Conservation (phyloP, 371 early-diverging fungal genomes). For the Apophysomyces elegans region DNA sequence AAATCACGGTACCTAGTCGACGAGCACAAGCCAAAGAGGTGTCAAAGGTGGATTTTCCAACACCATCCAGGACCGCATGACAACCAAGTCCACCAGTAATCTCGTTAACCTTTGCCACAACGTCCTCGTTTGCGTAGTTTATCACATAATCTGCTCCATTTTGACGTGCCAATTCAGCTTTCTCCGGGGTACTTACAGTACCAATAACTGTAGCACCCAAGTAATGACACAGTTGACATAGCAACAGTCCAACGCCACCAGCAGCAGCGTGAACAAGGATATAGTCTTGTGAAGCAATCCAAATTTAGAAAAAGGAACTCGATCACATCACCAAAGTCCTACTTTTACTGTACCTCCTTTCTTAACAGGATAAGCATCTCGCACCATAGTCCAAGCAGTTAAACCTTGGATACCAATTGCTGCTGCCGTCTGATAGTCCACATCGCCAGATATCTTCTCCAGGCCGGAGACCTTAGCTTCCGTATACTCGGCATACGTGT, state of each 20-base stretch:
- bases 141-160: constrained; percentile 84
- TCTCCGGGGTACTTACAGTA: constrained; percentile 83
- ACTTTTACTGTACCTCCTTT: constrained; percentile 45
- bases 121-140: constrained; percentile 70
- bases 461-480: constrained; percentile 47
- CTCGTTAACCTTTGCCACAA: constrained; percentile 69
- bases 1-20: constrained; percentile 82
- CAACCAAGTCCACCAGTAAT: constrained; percentile 83
- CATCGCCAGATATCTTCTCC: constrained; percentile 58
- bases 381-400: constrained; percentile 83
- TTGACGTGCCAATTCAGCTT: constrained; percentile 73
- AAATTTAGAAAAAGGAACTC: background rate
- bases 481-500: constrained; percentile 84
- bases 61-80: constrained; percentile 90
- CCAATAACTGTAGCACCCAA: constrained; percentile 91
- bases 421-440: constrained; percentile 69
- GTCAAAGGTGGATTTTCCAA: constrained; percentile 90
- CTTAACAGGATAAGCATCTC: constrained; percentile 75
- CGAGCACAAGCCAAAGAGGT: constrained; percentile 69
- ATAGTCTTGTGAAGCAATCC: constrained; percentile 50
- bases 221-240: constrained; percentile 76
- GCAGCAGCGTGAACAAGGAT: constrained; percentile 92
- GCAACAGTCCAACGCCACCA: constrained; percentile 85
- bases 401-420: constrained; percentile 75
- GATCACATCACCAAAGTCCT: background rate